These are phyloP conservation scores for Cladophialophora immunda DNA, from an alignment of 2,329 filamentous ascomycete species.

Conservation along the genomic window DNA sequence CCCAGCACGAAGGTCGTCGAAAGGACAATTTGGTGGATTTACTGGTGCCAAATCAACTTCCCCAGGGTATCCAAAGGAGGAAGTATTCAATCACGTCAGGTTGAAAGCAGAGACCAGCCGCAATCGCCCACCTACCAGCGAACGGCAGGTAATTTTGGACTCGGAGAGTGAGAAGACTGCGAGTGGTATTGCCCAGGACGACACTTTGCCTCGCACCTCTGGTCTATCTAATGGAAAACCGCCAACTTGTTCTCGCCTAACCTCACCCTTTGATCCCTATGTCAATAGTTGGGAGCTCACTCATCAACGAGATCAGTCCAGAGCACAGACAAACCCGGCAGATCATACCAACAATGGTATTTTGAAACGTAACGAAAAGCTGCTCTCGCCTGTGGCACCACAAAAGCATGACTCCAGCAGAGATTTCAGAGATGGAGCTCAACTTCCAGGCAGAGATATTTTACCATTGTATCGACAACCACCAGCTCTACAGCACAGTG, in stretches of 20 bases:
- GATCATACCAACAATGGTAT: background rate
- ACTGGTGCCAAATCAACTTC: background rate
- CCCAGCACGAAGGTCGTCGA: background rate
- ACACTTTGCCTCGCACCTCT: background rate
- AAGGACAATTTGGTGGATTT: background rate
- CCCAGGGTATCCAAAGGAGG: background rate
- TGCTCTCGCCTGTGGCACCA: background rate
- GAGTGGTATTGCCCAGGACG: background rate
- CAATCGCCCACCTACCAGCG: background rate
- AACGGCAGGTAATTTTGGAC: constrained; percentile 10
- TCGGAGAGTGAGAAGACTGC: constrained; percentile 1
- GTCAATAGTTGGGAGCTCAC: background rate
- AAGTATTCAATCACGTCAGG: background rate
- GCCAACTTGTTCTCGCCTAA: background rate
- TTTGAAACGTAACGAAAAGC: background rate
- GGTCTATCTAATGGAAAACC: background rate
- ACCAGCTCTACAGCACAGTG: background rate
- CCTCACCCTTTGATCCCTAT: background rate
- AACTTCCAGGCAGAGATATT: background rate
- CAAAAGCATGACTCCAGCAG: constrained; percentile 3
- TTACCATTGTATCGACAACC: background rate
- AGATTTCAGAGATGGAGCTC: background rate
- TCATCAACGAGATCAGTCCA: background rate
- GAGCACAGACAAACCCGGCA: background rate
- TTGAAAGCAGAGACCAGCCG: background rate